Evolutionary conservation across 2,329 filamentous ascomycete genomes (phyloP).

Genomic region (Microsporum audouinii): DNA sequence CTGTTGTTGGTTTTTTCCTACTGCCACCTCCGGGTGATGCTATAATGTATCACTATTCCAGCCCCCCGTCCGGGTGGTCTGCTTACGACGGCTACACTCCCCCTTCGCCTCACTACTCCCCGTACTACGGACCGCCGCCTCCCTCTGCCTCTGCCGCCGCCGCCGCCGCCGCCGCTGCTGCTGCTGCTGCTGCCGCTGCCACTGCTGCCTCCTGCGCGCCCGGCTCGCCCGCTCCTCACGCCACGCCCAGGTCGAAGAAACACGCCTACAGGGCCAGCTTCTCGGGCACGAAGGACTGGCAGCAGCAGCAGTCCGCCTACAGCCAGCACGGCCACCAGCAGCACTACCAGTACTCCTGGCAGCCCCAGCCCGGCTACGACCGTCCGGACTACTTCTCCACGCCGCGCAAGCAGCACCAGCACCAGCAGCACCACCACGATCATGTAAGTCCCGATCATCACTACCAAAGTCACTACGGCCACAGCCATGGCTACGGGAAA

Average conservation of each 20-base stretch:
- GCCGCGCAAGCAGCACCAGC: slow-evolving; percentile 34
- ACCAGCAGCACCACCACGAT: slow-evolving; percentile 30
- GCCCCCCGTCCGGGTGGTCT: slow-evolving; percentile 37
- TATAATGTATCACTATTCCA: slow-evolving; percentile 39
- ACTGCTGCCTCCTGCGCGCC: slow-evolving; percentile 20
- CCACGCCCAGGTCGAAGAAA: slow-evolving; percentile 38
- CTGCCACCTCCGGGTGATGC: slow-evolving; percentile 14
- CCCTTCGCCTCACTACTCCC: slow-evolving; percentile 40
- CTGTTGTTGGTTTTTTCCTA: slow-evolving; percentile 24
- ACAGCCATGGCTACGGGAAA: slow-evolving; percentile 12
- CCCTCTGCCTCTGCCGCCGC: slow-evolving; percentile 21
- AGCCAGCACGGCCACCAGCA: neutral
- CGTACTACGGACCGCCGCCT: slow-evolving; percentile 38
- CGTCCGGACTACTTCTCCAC: slow-evolving; percentile 41
- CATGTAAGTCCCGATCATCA: slow-evolving; percentile 54
- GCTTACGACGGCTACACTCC: slow-evolving; percentile 41
- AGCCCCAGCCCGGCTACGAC: slow-evolving; percentile 26
- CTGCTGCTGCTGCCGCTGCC: neutral
- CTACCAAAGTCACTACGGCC: slow-evolving; percentile 18
- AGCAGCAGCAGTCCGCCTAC: slow-evolving; percentile 20
- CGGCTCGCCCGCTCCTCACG: slow-evolving; percentile 20
- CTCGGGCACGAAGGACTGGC: slow-evolving; percentile 35
- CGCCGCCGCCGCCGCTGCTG: neutral
- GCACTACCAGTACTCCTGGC: slow-evolving; percentile 6
- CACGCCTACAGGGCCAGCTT: slow-evolving; percentile 50